Evolutionary conservation across 495 filamentous ascomycete species (phyloP), one percentile per base, ranked within the genome.

Genomic region (Talaromyces wortmannii): DNA sequence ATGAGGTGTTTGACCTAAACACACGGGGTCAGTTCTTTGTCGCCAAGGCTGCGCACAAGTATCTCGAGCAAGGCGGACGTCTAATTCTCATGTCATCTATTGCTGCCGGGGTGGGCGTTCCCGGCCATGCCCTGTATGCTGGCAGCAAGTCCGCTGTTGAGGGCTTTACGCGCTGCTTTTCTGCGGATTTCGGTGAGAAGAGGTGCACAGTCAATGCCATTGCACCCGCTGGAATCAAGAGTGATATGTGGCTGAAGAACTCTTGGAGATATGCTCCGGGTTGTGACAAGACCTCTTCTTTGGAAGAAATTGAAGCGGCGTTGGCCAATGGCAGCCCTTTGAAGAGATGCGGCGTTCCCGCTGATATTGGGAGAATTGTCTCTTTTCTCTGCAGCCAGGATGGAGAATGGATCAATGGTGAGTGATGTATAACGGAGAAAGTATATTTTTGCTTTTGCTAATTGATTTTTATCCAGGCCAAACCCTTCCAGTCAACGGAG

Each of bases 21-120:
- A 83, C 83, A 5, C 78, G 86, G 6, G 89, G 82, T 0, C 89
- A 92, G 70, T 91, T 91, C 77, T 90, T 91, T 71, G 89, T 92
- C 54, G 88, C 85, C 33, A 87, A 88, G 71, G 79, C 87, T 31
- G 89, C 85, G 52, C 83, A 82, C 71, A 83, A 86, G 68, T 67
- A 90, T 66, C 76, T 89, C 31, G 57, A 83, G 67, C 68, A 76
- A 5, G 81, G 84, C 52, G 89, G 89, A 33, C 77, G 89, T 10
- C 69, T 91, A 33, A 85, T 78, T 45, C 59, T 77, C 16, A 84
- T 79, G 71, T 76, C 72, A 11, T 81, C 77, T 11, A 79, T 81
- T 55, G 77, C 81, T 4, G 81, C 76, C 5, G 73, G 69, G 29
- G 63, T 80, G 36, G 85, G 84, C 36, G 83, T 91, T 36, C 81